Conservation (phyloP, 306 rosid species). For the Trifolium pratense region DNA sequence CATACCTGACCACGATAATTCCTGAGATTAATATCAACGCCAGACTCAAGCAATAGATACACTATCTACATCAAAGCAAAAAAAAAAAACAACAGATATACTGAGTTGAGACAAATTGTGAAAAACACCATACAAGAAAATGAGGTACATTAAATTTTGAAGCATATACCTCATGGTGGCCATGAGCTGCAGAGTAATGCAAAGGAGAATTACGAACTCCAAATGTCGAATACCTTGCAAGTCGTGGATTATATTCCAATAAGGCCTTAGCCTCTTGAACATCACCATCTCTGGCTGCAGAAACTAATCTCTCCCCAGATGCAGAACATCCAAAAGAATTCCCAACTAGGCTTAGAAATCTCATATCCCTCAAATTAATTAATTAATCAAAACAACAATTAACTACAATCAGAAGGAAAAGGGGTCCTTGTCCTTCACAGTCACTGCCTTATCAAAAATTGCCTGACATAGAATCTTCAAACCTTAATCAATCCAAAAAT, state of each 20-base stretch:
- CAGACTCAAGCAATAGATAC: constrained; percentile 81
- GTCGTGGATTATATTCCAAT: constrained; percentile 88
- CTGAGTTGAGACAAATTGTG: neutral
- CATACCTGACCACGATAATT: constrained; percentile 97
- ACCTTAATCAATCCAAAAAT: constrained; percentile 48
- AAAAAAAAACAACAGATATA: constrained; percentile 36
- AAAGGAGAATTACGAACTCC: constrained; percentile 97
- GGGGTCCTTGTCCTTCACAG: constrained; percentile 19
- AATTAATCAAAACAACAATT: constrained; percentile 29
- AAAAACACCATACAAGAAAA: constrained; percentile 11
- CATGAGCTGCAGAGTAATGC: constrained; percentile 98
- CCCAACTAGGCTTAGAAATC: constrained; percentile 75
- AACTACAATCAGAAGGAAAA: constrained; percentile 17
- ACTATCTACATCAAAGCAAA: constrained; percentile 70
- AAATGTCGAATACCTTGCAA: constrained; percentile 89
- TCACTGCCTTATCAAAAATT: constrained; percentile 23
- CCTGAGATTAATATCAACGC: constrained; percentile 90
- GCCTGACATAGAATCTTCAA: constrained; percentile 39
- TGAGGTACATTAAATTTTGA: constrained; percentile 28
- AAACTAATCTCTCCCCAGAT: constrained; percentile 92
- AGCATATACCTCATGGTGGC: constrained; percentile 90
- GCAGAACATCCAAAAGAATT: constrained; percentile 99
- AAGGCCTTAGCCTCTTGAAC: constrained; percentile 96
- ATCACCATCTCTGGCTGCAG: constrained; percentile 99
- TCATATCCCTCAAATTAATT: constrained; percentile 56